Percentiles rank a stretch among this genome's conserved stretches.
phyloP scores from a whole-genome alignment of 2,329 filamentous ascomycete species.

The Trichoderma citrinoviride region DNA sequence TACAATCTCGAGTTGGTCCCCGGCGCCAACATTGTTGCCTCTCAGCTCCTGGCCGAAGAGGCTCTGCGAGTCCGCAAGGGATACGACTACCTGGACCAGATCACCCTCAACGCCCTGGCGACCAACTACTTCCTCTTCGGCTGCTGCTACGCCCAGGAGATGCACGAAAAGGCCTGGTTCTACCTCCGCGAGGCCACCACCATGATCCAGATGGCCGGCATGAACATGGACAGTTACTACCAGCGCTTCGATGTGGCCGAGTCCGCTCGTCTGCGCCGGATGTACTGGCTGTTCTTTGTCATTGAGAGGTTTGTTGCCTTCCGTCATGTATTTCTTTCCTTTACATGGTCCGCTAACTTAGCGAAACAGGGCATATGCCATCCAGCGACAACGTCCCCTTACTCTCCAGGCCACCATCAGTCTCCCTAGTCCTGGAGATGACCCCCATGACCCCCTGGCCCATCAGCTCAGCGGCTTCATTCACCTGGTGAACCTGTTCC shows the following conservation, averaged over 20 bases:
- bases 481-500: conserved; percentile 61
- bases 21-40: conserved; percentile 60
- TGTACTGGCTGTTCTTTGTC: conserved; percentile 72
- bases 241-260: conserved; percentile 57
- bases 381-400: conserved; percentile 67
- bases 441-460: conserved; percentile 54
- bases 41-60: conserved; percentile 66
- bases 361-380: conserved; percentile 58
- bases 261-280: conserved; percentile 59
- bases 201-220: conserved; percentile 58
- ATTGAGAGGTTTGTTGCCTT: conserved; percentile 58
- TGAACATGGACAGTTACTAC: conserved; percentile 64
- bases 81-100: conserved; percentile 57
- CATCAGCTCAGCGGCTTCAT: conserved; percentile 57
- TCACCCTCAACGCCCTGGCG: conserved; percentile 58
- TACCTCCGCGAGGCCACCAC: conserved; percentile 75
- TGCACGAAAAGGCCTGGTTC: conserved; percentile 76
- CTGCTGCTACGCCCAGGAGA: conserved; percentile 67
- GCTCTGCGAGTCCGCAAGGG: conserved; percentile 61
- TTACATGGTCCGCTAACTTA: neutral
- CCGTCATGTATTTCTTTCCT: neutral
- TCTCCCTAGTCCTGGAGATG: conserved; percentile 60
- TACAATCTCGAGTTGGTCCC: conserved; percentile 56
- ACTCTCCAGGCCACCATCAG: conserved; percentile 68
- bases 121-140: conserved; percentile 80